Evolutionary conservation across 1,284 basidiomycete species (phyloP), one percentile per base, ranked within the genome.

Genomic region (Papiliotrema terrestris): DNA sequence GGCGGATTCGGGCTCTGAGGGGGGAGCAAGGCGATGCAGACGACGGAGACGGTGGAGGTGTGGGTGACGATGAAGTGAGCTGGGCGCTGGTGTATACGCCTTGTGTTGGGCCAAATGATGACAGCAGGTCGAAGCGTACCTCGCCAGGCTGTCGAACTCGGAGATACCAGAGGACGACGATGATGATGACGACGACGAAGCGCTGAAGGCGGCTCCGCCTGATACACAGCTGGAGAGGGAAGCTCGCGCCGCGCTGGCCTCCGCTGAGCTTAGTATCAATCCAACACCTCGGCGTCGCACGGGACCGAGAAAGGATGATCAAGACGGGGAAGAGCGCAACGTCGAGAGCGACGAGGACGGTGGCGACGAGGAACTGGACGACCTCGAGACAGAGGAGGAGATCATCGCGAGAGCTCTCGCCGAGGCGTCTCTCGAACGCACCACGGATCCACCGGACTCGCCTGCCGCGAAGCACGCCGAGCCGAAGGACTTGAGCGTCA

Each of bases 341-440:
- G 45, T 36, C 20, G 20, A 25, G 17, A 38, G 45, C 19, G 50
- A 51, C 3, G 45, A 58, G 2, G 55, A 20, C 15, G 39, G 17
- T 20, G 50, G 41, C 8, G 25, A 29, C 22, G 46, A 49, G n/a
- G 47, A 42, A 1, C 46, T 47, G 36, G 51, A 60, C n/a, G 63
- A 66, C 26, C 55, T 44, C 23, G 67, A 68, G 52, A 65, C 61
- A 5, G 70, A 69, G 45, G 62, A 67, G 36, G 61, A 67, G 49
- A 69, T 72, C 45, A 22, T 72, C 3, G 56, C 50, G 45, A 52
- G 60, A 8, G 69, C 69, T 20, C 48, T 70, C n/a, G 68, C 54
- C 9, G 67, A 68, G 52, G 69, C 69, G 17, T 42, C 50, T 14
- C 44, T 68, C 14, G 65, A 66, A 17, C 26, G 45, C 25, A 29